Evolutionary conservation across 805 yeast genomes (phyloP), one percentile per base, ranked within the genome.

Genomic region (Lipomyces japonicus): DNA sequence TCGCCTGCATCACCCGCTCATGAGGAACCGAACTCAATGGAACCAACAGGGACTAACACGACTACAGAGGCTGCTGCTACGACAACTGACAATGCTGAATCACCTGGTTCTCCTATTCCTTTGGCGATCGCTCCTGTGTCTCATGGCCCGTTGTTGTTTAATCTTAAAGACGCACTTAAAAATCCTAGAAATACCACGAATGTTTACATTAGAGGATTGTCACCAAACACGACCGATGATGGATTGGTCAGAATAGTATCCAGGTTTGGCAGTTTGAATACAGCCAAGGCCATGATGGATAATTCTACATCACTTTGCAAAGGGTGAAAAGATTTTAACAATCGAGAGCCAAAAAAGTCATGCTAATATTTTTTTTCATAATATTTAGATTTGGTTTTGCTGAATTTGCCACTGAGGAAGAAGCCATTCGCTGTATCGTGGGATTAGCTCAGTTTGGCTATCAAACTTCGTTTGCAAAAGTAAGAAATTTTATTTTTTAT

Each of bases 131-230:
- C n/a, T n/a, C n/a, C n/a, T n/a, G n/a, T n/a, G n/a, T n/a, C n/a
- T n/a, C n/a, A n/a, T n/a, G n/a, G n/a, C n/a, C n/a, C n/a, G n/a
- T n/a, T n/a, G n/a, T n/a, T 42, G 7, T 46, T 51, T 37, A 35
- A 52, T 7, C 42, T 55, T 16, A 59, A 54, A 21, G 60, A 56
- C 35, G 46, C 60, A 10, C 31, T 56, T 41, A 51, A 52, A 31
- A 56, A 56, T 38, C 60, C 60, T 77, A 86, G 16, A 10, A 42
- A 44, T 30, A 56, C 60, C 14, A 58, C 58, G 14, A 83, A 83
- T 64, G 71, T 83, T 35, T 83, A 83, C 61, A 80, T 83, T 30
- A 81, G 80, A 50, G 80, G 82, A 58, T 66, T 83, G 31, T 82
- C 87, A 1, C 61, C 75, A 5, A 58, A 70, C 2, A 76, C 79